Evolutionary conservation across 2,329 filamentous ascomycete species (phyloP).

Genomic region (Tolypocladium paradoxum): DNA sequence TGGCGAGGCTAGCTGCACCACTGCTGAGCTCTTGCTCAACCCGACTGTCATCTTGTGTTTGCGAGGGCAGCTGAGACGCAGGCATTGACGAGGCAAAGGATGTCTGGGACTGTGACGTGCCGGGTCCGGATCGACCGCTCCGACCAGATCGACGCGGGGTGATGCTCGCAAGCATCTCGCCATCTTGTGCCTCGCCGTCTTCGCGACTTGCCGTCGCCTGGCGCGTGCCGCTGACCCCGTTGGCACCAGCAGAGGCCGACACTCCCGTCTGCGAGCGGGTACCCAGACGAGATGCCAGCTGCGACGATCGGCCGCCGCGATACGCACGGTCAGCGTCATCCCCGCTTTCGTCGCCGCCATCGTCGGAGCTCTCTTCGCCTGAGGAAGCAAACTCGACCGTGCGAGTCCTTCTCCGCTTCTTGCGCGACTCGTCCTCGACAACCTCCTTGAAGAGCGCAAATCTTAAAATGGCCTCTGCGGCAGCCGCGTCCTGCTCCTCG

Average conservation of each 20-base stretch:
- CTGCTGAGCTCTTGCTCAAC: slow-evolving; percentile 35
- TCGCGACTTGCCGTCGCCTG: neutral
- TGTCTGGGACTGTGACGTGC: slow-evolving; percentile 32
- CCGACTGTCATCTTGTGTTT: slow-evolving; percentile 29
- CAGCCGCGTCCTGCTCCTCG: slow-evolving; percentile 77
- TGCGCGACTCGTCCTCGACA: slow-evolving; percentile 65
- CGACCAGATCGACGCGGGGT: slow-evolving; percentile 32
- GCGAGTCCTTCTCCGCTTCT: slow-evolving; percentile 67
- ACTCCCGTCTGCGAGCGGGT: slow-evolving; percentile 6
- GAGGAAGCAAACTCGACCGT: slow-evolving; percentile 47
- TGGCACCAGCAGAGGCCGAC: slow-evolving; percentile 27
- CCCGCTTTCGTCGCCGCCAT: slow-evolving; percentile 44
- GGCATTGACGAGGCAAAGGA: slow-evolving; percentile 74
- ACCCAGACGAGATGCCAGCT: slow-evolving; percentile 19
- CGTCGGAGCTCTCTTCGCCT: slow-evolving; percentile 46
- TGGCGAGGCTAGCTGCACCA: slow-evolving; percentile 29
- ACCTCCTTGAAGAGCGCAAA: slow-evolving; percentile 98
- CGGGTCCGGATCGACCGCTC: slow-evolving; percentile 23
- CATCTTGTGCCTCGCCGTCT: slow-evolving; percentile 31
- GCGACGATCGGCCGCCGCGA: slow-evolving; percentile 24
- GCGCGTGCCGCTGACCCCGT: slow-evolving; percentile 23
- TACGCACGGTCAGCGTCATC: slow-evolving; percentile 51
- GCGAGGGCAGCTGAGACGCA: slow-evolving; percentile 53
- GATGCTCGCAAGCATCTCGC: slow-evolving; percentile 11
- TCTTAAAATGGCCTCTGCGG: slow-evolving; percentile 80